Base-by-base conservation (phyloP, 306 rosid genomes). In the Vigna angularis region DNA sequence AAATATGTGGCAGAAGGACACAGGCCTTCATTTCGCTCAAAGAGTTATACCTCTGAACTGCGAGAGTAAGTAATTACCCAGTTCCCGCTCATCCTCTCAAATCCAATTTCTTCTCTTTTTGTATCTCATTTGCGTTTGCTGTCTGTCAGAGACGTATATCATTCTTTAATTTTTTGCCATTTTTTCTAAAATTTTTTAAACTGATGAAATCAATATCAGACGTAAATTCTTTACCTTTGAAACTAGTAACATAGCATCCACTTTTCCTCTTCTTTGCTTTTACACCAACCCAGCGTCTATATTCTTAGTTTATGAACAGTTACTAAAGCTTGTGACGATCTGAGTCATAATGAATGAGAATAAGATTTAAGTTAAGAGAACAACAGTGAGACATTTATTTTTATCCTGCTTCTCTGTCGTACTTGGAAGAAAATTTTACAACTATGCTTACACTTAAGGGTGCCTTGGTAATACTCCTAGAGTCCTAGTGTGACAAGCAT, bases 1-100 rank as follows among this genome's bases (percentile, higher is more conserved):
- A 93, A 87, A 83, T 84, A 79, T 16, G 96, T 93, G 57, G 90
- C 97, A 12, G 98, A 93, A 48, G 98, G 98, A 81, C 89, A 85
- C 80, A 90, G 98, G 63, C 98, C 98, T 2, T 40, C 63, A 28
- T 86, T 91, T 81, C 96, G 89, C 47, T 70, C 89, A 30, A 93
- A 86, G 85, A 88, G 91, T 57, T 88, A 57, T 82, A 75, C 48
- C 72, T 73, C 86, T 56, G 93, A 90, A 13, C 86, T 93, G 66
- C 89, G 87, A 77, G 93, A 90, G 98, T 93, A 76, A 87, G 97
- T 86, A 3, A 45, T 44, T 11, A 10, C 49, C 49, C 10, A 38
- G 44, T 4, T 6, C 44, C 14, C 8, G 40, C 40, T 14, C 13
- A 9, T 13, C 44, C 11, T 40, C 45, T 40, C 45, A 9, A 38